A percentile compares a stretch with the other conserved stretches of the same genome.
Conservation (phyloP, 148 eudicot species). For the Limonium bicolor region DNA sequence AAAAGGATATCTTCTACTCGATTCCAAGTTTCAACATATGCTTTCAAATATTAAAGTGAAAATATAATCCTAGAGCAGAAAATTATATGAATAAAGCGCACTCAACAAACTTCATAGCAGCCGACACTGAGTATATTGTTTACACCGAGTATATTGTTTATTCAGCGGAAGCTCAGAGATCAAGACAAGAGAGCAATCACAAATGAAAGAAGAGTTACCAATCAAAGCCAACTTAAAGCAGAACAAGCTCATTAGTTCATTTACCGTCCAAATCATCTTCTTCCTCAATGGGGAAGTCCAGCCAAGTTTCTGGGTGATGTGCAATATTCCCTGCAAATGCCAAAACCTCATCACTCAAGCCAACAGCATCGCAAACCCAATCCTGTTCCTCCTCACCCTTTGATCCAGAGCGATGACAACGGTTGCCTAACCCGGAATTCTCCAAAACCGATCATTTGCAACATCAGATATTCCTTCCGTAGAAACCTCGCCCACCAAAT, state of each 20-base stretch:
- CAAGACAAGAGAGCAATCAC: no score
- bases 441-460: slow-evolving; percentile 4
- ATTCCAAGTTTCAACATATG: no score
- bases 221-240: no score
- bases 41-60: no score
- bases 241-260: background rate
- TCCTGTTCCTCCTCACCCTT: slow-evolving; percentile 19
- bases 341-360: slow-evolving; percentile 79
- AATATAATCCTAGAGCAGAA: no score
- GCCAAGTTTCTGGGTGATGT: slow-evolving; percentile 95
- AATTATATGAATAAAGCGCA: no score
- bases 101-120: no score
- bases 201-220: no score
- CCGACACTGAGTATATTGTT: no score
- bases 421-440: background rate
- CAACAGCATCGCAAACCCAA: slow-evolving; percentile 24
- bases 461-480: background rate
- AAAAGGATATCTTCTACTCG: no score
- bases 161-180: no score
- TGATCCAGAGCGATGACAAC: slow-evolving; percentile 3
- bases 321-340: slow-evolving; percentile 72
- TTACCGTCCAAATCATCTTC: slow-evolving; percentile 67
- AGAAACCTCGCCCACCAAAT: background rate
- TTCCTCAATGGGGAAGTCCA: slow-evolving; percentile 70
- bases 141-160: no score